Evolutionary conservation across 768 basidiomycete species (phyloP), one percentile per base, ranked within the genome.

Genomic region (Tulasnella sp.): DNA sequence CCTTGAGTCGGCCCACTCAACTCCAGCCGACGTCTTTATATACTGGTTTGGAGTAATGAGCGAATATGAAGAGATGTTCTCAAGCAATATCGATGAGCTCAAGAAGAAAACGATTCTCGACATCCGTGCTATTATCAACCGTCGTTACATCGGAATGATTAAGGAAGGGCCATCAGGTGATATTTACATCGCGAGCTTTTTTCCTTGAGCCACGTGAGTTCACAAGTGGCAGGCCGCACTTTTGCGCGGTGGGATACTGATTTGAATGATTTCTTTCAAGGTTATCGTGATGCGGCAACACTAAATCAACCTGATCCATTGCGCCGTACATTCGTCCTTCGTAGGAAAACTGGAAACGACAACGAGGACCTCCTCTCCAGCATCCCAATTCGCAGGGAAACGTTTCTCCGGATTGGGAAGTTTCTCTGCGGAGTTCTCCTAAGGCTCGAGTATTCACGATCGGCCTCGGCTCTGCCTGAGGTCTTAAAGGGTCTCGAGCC

Each of bases 41-140:
- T 86, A 85, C 75, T 87, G 86, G 86, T 83, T 87, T 16, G 86
- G 86, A 5, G 78, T 85, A 14, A 50, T 85, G 20, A 83, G 84
- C 4, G 41, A 81, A 9, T 72, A 86, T 34, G 82, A 83, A 54
- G 48, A 83, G 5, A 80, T 84, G 60, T 24, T 20, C 0, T 75
- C 78, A 73, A 81, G 83, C 16, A 28, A 34, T 5, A 1, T 14
- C 9, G 28, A 34, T 31, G 48, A 50, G 28, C 41, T 24, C 41
- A 31, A 31, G 20, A 34, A 50, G 31, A 48, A 14, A 31, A 20
- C 28, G 3, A 83, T 41, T 44, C 81, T 80, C 9, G 74, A 84
- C 31, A 85, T 87, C 69, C 84, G 84, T 9, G 83, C 74, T 6
- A 87, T 86, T 40, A 74, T 84, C 31, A 86, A 85, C 64, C 22